A percentile compares a stretch with the other conserved stretches of the same genome.
phyloP scores from a whole-genome alignment of 163 green algal species.

The Chlamydomonas reinhardtii region DNA sequence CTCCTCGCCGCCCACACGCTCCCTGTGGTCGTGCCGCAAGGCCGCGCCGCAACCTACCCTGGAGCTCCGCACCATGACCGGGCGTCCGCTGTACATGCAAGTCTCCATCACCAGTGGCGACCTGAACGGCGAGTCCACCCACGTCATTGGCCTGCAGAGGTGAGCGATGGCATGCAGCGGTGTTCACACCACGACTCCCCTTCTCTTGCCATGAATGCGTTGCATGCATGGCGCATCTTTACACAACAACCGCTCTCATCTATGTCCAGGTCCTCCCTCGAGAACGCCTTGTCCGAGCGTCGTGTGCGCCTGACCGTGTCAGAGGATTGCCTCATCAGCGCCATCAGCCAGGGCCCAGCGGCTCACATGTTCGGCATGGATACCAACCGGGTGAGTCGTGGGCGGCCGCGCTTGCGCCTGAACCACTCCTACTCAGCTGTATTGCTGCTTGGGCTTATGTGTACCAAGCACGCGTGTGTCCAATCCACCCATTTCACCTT shows the following conservation, averaged over 20 bases:
- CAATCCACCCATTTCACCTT: too few species aligned
- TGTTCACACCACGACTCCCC: too few species aligned
- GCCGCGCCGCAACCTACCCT: conserved; percentile 4
- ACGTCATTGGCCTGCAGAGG: background rate
- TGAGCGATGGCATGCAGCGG: background rate
- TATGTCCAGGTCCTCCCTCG: conserved; percentile 4
- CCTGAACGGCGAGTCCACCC: background rate
- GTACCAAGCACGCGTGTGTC: background rate
- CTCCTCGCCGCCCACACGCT: background rate
- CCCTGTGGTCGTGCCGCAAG: conserved; percentile 12
- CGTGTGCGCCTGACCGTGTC: conserved; percentile 25
- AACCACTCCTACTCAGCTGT: too few species aligned
- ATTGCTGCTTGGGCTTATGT: too few species aligned
- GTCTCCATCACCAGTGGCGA: background rate
- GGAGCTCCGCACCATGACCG: conserved; percentile 9
- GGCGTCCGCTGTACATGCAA: conserved; percentile 12
- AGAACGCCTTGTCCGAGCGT: conserved; percentile 7
- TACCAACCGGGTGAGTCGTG: background rate
- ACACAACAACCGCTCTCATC: too few species aligned
- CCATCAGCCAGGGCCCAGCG: background rate
- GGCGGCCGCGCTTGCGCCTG: too few species aligned
- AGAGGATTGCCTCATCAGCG: background rate
- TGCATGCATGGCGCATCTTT: too few species aligned
- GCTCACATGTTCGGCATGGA: conserved; percentile 5
- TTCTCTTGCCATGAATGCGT: too few species aligned